A percentile compares a stretch with the other conserved stretches of the same genome.
These are phyloP conservation scores for Lyophyllum shimeji DNA, from an alignment of 768 basidiomycete species.

Conservation along the genomic window DNA sequence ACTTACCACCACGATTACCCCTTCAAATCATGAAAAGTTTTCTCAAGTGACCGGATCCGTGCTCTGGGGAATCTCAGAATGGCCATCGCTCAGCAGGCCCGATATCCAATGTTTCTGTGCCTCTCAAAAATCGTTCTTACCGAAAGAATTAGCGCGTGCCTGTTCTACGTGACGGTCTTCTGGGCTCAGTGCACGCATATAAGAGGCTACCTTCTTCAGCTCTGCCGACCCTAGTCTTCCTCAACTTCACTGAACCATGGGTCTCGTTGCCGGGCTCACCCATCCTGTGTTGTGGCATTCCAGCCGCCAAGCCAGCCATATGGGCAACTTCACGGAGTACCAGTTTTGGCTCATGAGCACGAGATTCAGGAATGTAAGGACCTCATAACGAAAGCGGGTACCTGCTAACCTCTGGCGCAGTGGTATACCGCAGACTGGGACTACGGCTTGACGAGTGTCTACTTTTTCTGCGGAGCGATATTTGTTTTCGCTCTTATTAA, in stretches of 20 bases:
- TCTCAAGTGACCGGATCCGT: not conserved
- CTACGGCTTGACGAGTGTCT: conserved; percentile 26
- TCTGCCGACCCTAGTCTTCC: not conserved
- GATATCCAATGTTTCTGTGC: not conserved
- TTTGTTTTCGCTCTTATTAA: conserved; percentile 14
- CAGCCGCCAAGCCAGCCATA: conserved; percentile 20
- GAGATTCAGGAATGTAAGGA: conserved; percentile 26
- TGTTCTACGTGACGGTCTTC: not conserved
- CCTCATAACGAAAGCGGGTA: not conserved
- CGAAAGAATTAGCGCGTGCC: not conserved
- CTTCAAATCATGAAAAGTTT: not conserved
- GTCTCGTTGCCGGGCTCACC: conserved; percentile 24
- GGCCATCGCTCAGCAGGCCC: not conserved
- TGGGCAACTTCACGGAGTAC: conserved; percentile 20
- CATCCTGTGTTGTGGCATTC: conserved; percentile 28
- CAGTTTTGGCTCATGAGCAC: conserved; percentile 20
- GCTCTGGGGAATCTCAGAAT: not conserved
- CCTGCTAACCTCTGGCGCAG: conserved; percentile 6
- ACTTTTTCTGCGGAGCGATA: conserved; percentile 29
- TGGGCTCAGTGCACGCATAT: not conserved
- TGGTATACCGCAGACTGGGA: conserved; percentile 32
- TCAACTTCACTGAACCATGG: conserved; percentile 14
- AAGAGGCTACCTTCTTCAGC: not conserved
- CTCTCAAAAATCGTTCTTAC: not conserved
- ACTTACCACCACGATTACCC: not conserved